Percentiles rank a stretch among this genome's conserved stretches.
Conservation (phyloP, 768 basidiomycete species). For the Melanogaster broomeanus region DNA sequence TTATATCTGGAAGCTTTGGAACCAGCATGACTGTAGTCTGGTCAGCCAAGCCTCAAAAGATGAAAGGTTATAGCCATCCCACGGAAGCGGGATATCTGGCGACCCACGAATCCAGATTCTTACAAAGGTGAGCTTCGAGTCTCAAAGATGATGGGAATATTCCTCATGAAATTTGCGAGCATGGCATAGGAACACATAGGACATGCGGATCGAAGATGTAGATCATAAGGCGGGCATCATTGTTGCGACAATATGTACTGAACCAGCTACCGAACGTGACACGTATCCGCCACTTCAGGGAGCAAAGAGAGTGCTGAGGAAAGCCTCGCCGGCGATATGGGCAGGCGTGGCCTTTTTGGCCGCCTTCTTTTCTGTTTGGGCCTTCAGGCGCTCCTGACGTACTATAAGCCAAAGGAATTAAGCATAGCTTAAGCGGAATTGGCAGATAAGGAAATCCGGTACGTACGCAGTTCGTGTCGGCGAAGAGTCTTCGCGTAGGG, state of each 20-base stretch:
- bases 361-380: conserved; percentile 52
- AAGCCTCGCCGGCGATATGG: conserved; percentile 72
- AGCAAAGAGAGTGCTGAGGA: conserved; percentile 84
- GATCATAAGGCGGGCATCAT: conserved; percentile 1
- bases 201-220: conserved; percentile 11
- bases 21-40: no score
- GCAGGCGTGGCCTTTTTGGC: conserved; percentile 65
- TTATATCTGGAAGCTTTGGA: no score
- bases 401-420: conserved; percentile 43
- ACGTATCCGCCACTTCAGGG: conserved; percentile 51
- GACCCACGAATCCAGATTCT: no score
- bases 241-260: background rate
- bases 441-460: background rate
- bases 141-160: background rate
- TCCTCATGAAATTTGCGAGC: conserved; percentile 12
- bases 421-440: conserved; percentile 3
- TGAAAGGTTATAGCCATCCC: no score
- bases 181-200: conserved; percentile 17
- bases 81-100: no score
- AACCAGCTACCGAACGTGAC: conserved; percentile 3
- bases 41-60: no score
- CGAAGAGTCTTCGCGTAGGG: conserved; percentile 96
- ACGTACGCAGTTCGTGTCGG: conserved; percentile 85
- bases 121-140: no score
- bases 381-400: conserved; percentile 75